Evolutionary conservation across 2,329 filamentous ascomycete genomes (phyloP).

Genomic region (Parascedosporium putredinis): DNA sequence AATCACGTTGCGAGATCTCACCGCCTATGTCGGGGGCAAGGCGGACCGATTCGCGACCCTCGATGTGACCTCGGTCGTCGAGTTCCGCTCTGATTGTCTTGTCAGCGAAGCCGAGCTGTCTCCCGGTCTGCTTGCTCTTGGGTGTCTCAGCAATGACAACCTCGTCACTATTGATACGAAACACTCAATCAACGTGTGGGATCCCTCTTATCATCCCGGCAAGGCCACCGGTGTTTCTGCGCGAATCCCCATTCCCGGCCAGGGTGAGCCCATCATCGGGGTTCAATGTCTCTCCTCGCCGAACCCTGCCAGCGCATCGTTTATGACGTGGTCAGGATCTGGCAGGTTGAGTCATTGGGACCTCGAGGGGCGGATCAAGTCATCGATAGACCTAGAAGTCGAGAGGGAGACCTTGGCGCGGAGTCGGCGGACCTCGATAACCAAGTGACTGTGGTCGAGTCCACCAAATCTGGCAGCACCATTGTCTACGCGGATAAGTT

Average conservation of each 20-base stretch:
- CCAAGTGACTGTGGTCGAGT: constrained; percentile 48
- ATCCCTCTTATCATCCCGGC: constrained; percentile 32
- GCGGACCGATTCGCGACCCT: constrained; percentile 48
- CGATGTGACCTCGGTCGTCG: constrained; percentile 37
- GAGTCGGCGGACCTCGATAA: constrained; percentile 45
- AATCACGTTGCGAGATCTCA: constrained; percentile 47
- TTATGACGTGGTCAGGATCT: constrained; percentile 80
- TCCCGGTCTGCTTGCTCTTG: constrained; percentile 53
- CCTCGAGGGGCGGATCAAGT: constrained; percentile 56
- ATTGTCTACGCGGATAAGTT: constrained; percentile 79
- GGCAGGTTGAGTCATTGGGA: constrained; percentile 80
- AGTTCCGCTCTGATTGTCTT: constrained; percentile 28
- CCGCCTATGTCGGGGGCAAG: constrained; percentile 59
- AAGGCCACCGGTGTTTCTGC: constrained; percentile 25
- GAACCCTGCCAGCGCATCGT: constrained; percentile 53
- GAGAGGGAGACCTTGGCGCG: constrained; percentile 45
- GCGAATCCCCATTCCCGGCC: constrained; percentile 49
- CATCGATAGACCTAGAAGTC: constrained; percentile 55
- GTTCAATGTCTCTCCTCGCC: constrained; percentile 54
- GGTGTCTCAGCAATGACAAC: constrained; percentile 53
- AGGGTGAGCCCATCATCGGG: constrained; percentile 59
- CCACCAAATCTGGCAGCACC: constrained; percentile 50
- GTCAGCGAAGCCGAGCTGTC: constrained; percentile 26
- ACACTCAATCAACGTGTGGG: constrained; percentile 63
- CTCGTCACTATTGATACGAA: constrained; percentile 67